These are phyloP conservation scores for Arabidopsis lyrata DNA, from an alignment of 441 rosid genomes.

Conservation along the genomic window DNA sequence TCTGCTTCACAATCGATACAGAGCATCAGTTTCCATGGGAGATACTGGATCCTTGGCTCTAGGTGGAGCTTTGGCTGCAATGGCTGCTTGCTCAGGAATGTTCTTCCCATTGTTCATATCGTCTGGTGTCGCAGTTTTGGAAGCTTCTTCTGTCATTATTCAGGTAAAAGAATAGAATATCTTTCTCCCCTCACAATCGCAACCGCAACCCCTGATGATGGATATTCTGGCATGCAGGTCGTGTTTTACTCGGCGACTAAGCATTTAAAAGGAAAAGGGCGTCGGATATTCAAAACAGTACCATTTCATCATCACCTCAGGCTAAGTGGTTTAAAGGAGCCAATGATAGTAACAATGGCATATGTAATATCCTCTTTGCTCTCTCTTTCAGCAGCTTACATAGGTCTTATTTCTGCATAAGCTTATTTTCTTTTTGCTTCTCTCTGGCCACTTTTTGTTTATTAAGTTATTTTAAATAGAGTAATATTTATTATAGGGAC, in stretches of 20 bases:
- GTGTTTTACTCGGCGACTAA: slow-evolving; percentile 58
- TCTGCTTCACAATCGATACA: slow-evolving; percentile 83
- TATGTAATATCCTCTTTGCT: slow-evolving; percentile 65
- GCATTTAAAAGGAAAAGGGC: slow-evolving; percentile 54
- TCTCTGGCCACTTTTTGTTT: slow-evolving; percentile 16
- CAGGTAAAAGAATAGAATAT: slow-evolving; percentile 60
- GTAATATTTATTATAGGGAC: neutral
- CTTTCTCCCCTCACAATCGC: neutral
- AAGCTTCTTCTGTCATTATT: slow-evolving; percentile 66
- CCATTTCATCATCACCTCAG: slow-evolving; percentile 78
- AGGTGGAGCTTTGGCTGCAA: slow-evolving; percentile 93
- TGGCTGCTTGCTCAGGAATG: slow-evolving; percentile 98
- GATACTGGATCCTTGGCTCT: slow-evolving; percentile 85
- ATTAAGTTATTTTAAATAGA: neutral
- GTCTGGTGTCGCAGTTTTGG: slow-evolving; percentile 77
- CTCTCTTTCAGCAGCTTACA: slow-evolving; percentile 75
- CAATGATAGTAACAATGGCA: slow-evolving; percentile 68
- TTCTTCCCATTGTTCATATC: slow-evolving; percentile 84
- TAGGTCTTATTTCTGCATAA: slow-evolving; percentile 79
- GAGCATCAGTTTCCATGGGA: slow-evolving; percentile 87
- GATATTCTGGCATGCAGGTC: slow-evolving; percentile 51
- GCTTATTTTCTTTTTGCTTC: slow-evolving; percentile 18
- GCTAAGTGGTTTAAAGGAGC: slow-evolving; percentile 68
- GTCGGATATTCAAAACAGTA: slow-evolving; percentile 58
- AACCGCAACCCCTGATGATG: neutral